These are phyloP conservation scores for Rhodocollybia butyracea DNA, from an alignment of 768 basidiomycete genomes.

Conservation along the genomic window DNA sequence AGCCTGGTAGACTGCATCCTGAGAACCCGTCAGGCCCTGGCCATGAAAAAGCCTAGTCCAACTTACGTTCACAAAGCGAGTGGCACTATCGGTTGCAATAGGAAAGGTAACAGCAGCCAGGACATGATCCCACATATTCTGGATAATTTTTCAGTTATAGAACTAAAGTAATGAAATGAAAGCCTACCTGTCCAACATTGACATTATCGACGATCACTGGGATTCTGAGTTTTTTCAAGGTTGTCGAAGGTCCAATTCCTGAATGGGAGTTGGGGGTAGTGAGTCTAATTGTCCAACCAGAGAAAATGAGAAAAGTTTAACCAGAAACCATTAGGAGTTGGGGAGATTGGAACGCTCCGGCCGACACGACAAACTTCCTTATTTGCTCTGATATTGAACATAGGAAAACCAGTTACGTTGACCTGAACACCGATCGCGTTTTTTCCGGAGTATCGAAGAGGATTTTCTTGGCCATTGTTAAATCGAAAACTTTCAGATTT, in stretches of 20 bases:
- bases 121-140: background rate
- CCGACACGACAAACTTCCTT: constrained; percentile 29
- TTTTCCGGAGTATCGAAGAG: background rate
- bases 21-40: background rate
- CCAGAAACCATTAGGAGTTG: constrained; percentile 22
- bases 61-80: background rate
- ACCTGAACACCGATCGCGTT: background rate
- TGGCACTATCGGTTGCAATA: background rate
- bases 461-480: background rate
- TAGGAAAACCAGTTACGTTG: background rate
- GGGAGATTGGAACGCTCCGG: constrained; percentile 25
- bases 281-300: too few relatives aligned
- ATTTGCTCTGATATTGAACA: constrained; percentile 12
- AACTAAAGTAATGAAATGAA: background rate
- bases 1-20: background rate
- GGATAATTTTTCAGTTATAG: background rate
- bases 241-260: constrained; percentile 18
- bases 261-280: too few relatives aligned
- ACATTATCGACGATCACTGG: background rate
- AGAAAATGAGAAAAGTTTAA: too few relatives aligned
- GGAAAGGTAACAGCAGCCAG: background rate
- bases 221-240: background rate
- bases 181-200: background rate
- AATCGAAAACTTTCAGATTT: background rate
- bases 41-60: background rate